These are phyloP conservation scores for Vigna trinervia DNA, from an alignment of 306 rosid genomes.

Conservation along the genomic window DNA sequence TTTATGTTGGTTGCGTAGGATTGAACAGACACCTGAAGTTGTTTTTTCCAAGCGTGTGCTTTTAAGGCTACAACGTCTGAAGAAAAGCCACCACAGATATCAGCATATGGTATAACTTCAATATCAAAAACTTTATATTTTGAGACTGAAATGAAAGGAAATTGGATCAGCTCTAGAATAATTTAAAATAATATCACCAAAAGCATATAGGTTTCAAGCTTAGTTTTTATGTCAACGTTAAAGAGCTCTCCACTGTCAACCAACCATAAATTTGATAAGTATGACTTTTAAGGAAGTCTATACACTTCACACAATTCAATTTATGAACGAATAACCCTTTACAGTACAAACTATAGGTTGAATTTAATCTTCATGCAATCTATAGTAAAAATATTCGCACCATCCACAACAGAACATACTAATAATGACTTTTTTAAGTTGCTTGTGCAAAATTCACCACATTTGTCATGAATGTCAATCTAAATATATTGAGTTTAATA, in stretches of 20 bases:
- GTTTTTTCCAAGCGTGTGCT: constrained; percentile 56
- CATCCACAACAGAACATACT: background rate
- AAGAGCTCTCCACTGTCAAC: too few relatives aligned
- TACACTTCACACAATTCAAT: background rate
- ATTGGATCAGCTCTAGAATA: too few relatives aligned
- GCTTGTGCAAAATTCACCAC: too few relatives aligned
- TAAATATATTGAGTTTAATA: background rate
- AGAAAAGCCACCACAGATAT: constrained; percentile 62
- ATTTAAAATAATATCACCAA: too few relatives aligned
- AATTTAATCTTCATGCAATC: too few relatives aligned
- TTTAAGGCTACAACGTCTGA: constrained; percentile 58
- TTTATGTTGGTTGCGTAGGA: constrained; percentile 38
- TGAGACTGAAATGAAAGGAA: too few relatives aligned
- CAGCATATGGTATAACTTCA: constrained; percentile 70
- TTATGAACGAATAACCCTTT: background rate
- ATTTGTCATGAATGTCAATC: too few relatives aligned
- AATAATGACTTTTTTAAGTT: background rate
- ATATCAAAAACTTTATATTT: too few relatives aligned
- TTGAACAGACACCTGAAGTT: constrained; percentile 66
- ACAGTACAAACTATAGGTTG: background rate
- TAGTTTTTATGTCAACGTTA: too few relatives aligned
- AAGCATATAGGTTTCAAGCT: too few relatives aligned
- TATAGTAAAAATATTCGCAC: background rate
- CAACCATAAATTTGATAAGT: background rate
- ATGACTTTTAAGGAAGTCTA: background rate